Base-by-base conservation (phyloP, 2,329 filamentous ascomycete genomes). In the Diaporthe citri region DNA sequence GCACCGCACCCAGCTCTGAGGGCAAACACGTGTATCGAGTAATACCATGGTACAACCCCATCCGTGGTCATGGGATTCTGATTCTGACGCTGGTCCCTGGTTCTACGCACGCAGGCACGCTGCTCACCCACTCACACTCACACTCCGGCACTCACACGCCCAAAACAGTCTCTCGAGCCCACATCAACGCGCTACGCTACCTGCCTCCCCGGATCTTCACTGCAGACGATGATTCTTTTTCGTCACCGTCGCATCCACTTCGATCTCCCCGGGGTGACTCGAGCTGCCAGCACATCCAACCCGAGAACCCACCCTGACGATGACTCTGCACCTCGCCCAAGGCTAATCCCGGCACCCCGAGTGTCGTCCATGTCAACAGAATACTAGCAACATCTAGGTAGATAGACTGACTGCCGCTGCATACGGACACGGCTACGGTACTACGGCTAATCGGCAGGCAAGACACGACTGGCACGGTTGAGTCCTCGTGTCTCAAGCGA, bases 11-110 rank as follows among this genome's bases (percentile, higher is more conserved):
- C 43, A 67, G 10, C 39, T n/a, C 43, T 17, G 43, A 17, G 31
- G 3, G 43, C 31, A 67, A 67, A 67, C 62, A 67, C 62, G 62
- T 67, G 62, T 67, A 67, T 67, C 62, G 62, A 52, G 62, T 67
- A 36, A 67, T 67, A 20, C 31, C 41, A 31, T 51, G 46, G 62
- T 51, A 51, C 62, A 67, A 67, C 62, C 43, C 62, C 62, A 51
- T 67, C 62, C 13, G 46, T 51, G 43, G 62, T 67, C 62, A 67
- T 52, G 43, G 43, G 62, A 51, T 66, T 66, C 43, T 51, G 41
- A 48, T n/a, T 36, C 43, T 66, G 43, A 5, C 36, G 17, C 55
- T n/a, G 55, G 55, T 57, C 28, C 55, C 31, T 43, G 41, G 22
- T 55, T 52, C 48, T n/a, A 15, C 13, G 51, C 51, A 31, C 51